Evolutionary conservation across 2,329 filamentous ascomycete species (phyloP).

Genomic region (Diaporthe capsici): DNA sequence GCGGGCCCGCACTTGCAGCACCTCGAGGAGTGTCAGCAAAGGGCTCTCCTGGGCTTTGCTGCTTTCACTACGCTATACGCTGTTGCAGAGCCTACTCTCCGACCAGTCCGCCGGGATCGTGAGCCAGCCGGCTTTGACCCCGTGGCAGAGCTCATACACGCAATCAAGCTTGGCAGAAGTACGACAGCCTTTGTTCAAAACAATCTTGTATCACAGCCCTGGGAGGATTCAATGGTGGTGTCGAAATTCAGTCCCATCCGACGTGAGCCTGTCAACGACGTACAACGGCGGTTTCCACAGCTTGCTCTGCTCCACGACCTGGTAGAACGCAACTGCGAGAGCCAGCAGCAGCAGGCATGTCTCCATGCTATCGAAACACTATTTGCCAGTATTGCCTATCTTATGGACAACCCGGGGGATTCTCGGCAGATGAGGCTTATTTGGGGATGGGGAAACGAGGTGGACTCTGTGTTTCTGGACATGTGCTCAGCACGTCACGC

Average conservation of each 20-base stretch:
- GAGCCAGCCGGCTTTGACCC: slow-evolving; percentile 3
- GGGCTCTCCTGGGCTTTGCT: neutral
- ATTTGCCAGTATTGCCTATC: neutral
- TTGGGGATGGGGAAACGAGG: slow-evolving; percentile 5
- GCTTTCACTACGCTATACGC: slow-evolving; percentile 11
- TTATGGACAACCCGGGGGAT: neutral
- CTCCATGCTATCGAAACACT: neutral
- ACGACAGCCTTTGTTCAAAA: neutral
- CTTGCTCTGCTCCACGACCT: neutral
- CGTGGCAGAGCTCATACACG: neutral
- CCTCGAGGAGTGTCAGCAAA: neutral
- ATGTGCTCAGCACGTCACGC: slow-evolving; percentile 5
- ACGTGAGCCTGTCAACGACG: neutral
- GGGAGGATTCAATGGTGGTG: neutral
- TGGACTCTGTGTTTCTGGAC: neutral
- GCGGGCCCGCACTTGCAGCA: neutral
- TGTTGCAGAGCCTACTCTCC: slow-evolving; percentile 1
- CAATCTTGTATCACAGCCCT: neutral
- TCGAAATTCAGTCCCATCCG: neutral
- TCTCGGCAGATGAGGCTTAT: neutral
- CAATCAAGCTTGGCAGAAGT: neutral
- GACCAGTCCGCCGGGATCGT: neutral
- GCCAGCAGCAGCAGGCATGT: neutral
- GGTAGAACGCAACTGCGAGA: neutral
- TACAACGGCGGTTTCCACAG: neutral